These are phyloP conservation scores for Arabis hirsuta DNA, from an alignment of 345 rosid genomes.

Conservation along the genomic window DNA sequence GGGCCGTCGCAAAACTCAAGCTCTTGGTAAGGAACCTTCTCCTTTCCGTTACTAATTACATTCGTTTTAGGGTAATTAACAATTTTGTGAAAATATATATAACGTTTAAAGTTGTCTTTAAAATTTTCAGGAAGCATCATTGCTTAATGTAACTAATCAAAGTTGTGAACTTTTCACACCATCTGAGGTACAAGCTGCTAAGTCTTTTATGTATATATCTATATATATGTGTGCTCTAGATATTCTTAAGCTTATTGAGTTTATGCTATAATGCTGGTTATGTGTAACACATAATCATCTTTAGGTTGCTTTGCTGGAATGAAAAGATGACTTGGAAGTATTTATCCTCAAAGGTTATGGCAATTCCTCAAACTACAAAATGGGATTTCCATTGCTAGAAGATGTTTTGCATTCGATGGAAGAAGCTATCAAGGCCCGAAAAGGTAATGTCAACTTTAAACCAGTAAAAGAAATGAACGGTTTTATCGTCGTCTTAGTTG, in stretches of 20 bases:
- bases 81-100: background rate
- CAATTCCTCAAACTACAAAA: conserved; percentile 73
- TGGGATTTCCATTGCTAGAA: conserved; percentile 89
- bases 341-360: conserved; percentile 89
- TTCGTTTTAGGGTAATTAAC: no score
- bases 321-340: conserved; percentile 88
- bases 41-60: background rate
- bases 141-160: conserved; percentile 79
- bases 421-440: conserved; percentile 73
- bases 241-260: background rate
- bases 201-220: background rate
- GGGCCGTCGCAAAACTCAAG: conserved; percentile 85
- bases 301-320: conserved; percentile 90
- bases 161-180: conserved; percentile 87
- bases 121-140: conserved; percentile 81
- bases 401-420: conserved; percentile 91
- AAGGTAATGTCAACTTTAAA: conserved; percentile 57
- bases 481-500: conserved; percentile 16
- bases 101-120: background rate
- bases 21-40: conserved; percentile 48
- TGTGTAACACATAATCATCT: conserved; percentile 28
- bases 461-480: background rate
- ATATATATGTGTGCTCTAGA: background rate
- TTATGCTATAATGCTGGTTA: conserved; percentile 27
- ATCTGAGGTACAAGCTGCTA: conserved; percentile 61